Percentiles rank a stretch among this genome's conserved stretches.
phyloP scores from a whole-genome alignment of 1,284 basidiomycete genomes.

The Cryptococcus jaspeensis region DNA sequence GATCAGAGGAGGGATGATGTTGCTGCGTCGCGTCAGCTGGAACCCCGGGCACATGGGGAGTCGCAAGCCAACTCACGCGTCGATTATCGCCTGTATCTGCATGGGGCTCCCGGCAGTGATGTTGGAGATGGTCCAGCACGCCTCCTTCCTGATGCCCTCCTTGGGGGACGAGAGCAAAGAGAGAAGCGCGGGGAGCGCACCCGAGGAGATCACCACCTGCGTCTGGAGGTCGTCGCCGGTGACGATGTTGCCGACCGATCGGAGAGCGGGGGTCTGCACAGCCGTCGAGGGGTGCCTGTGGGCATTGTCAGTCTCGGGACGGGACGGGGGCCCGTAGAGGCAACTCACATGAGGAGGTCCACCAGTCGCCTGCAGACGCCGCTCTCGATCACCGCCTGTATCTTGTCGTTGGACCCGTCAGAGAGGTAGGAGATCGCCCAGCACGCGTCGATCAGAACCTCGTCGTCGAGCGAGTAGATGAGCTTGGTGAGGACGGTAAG shows the following conservation, averaged over 20 bases:
- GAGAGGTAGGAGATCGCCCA: slow-evolving; percentile 99
- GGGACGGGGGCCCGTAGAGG: neutral
- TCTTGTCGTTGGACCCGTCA: slow-evolving; percentile 99
- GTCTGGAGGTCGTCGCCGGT: slow-evolving; percentile 99
- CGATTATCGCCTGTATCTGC: slow-evolving; percentile 84
- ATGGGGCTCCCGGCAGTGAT: slow-evolving; percentile 94
- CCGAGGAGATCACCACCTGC: slow-evolving; percentile 95
- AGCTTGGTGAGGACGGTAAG: slow-evolving; percentile 94
- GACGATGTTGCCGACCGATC: slow-evolving; percentile 98
- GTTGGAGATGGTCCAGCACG: slow-evolving; percentile 99
- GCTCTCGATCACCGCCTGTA: slow-evolving; percentile 98
- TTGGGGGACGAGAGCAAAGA: slow-evolving; percentile 91
- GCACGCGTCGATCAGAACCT: slow-evolving; percentile 98
- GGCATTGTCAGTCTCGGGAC: neutral
- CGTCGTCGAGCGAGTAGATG: slow-evolving; percentile 98
- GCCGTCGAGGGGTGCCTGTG: slow-evolving; percentile 82
- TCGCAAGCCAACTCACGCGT: slow-evolving; percentile 47
- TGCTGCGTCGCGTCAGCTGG: slow-evolving; percentile 41
- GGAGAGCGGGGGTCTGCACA: slow-evolving; percentile 97
- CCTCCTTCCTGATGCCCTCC: slow-evolving; percentile 86
- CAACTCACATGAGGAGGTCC: slow-evolving; percentile 77
- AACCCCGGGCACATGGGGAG: too few relatives aligned
- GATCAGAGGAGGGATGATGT: slow-evolving; percentile 95
- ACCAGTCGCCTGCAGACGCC: slow-evolving; percentile 97
- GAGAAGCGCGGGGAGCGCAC: slow-evolving; percentile 88